Conservation (phyloP, 148 eudicot species). For the Cornus kousa region DNA sequence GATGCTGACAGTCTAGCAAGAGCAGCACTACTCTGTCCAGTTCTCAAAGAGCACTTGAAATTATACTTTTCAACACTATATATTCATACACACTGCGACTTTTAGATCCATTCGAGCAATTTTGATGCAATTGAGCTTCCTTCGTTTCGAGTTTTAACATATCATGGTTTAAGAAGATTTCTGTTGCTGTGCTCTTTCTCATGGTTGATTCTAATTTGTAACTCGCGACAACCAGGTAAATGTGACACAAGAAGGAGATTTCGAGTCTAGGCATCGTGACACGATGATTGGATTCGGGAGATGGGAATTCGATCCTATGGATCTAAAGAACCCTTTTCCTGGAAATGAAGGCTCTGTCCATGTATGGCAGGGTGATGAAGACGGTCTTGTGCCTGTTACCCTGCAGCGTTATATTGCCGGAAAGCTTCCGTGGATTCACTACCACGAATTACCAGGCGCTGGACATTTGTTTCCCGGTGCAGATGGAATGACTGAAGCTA, state of each 20-base stretch:
- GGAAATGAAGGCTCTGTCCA: conserved; percentile 27
- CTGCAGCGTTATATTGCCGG: conserved; percentile 45
- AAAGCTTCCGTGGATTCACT: conserved; percentile 54
- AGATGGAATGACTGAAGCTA: conserved; percentile 36
- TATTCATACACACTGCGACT: background rate
- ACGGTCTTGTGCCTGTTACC: conserved; percentile 41
- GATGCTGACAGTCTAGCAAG: conserved; percentile 37
- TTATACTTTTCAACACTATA: too few relatives aligned
- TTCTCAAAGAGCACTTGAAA: conserved; percentile 28
- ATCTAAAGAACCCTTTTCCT: conserved; percentile 25
- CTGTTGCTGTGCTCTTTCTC: too few relatives aligned
- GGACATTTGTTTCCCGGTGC: conserved; percentile 45
- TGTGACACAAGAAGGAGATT: conserved; percentile 31
- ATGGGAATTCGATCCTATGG: conserved; percentile 51
- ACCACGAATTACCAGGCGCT: conserved; percentile 44
- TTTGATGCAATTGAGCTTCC: background rate
- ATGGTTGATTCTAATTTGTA: background rate
- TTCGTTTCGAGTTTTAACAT: background rate
- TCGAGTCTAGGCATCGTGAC: conserved; percentile 44
- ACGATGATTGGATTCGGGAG: conserved; percentile 43
- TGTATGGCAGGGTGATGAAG: conserved; percentile 61
- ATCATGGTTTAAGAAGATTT: background rate
- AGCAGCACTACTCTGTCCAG: conserved; percentile 35
- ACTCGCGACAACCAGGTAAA: conserved; percentile 11
- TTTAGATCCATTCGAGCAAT: background rate